Evolutionary conservation across 169 alveolate genomes (phyloP).

Genomic region (Sarcocystis neurona): DNA sequence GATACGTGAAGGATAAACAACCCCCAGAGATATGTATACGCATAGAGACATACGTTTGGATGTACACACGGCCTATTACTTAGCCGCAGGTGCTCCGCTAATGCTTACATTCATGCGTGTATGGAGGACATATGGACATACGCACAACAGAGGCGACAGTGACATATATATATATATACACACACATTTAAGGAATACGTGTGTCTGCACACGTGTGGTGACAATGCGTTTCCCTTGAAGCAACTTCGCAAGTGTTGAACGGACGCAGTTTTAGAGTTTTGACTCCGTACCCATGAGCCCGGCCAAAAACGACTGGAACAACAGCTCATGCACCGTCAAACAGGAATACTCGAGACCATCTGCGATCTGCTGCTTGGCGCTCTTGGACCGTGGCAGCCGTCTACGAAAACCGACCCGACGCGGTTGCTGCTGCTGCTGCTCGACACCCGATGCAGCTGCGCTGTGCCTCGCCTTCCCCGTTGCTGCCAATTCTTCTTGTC

Average conservation of each 20-base stretch:
- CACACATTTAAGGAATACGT: neutral
- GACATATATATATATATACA: neutral
- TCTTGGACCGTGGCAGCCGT: too few species aligned
- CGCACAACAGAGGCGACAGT: neutral
- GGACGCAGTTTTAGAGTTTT: neutral
- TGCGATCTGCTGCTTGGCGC: too few species aligned
- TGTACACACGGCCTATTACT: too few species aligned
- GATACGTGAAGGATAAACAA: too few species aligned
- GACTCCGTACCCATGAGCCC: neutral
- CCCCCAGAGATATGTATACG: too few species aligned
- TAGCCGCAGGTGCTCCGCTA: neutral
- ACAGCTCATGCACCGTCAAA: neutral
- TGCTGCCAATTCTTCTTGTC: neutral
- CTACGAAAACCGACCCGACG: too few species aligned
- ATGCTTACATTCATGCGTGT: neutral
- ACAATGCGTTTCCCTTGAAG: too few species aligned
- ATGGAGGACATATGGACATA: neutral
- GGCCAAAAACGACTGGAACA: neutral
- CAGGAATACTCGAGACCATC: neutral
- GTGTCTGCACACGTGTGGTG: neutral
- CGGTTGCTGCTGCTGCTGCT: too few species aligned
- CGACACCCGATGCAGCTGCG: too few species aligned
- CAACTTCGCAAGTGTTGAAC: too few species aligned
- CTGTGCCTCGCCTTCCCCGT: neutral
- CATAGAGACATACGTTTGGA: too few species aligned